phyloP scores from a whole-genome alignment of 2,329 filamentous ascomycete genomes.

The Calonectria montana region DNA sequence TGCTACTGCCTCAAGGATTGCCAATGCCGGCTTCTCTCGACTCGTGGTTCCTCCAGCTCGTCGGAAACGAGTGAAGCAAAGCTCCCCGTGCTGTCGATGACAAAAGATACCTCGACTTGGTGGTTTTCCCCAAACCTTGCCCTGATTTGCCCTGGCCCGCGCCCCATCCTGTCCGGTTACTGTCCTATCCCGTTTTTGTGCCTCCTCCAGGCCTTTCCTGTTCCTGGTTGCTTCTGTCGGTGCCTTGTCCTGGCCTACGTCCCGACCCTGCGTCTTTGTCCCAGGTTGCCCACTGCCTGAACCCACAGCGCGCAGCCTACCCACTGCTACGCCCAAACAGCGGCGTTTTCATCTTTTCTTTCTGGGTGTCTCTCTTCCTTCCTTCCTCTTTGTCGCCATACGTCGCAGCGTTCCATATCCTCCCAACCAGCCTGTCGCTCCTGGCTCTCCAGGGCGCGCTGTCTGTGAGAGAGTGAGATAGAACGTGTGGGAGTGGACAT shows the following conservation, averaged over 20 bases:
- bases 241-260: constrained; percentile 36
- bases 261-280: constrained; percentile 36
- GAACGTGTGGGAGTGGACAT: constrained; percentile 10
- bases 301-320: constrained; percentile 31
- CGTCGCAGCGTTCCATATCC: constrained; percentile 29
- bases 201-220: constrained; percentile 16
- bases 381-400: constrained; percentile 14
- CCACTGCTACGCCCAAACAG: constrained; percentile 31
- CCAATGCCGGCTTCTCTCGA: not conserved
- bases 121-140: constrained; percentile 20
- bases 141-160: constrained; percentile 19
- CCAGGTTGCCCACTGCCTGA: constrained; percentile 21
- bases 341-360: constrained; percentile 31
- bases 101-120: constrained; percentile 2
- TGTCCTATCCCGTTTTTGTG: constrained; percentile 17
- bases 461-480: constrained; percentile 37
- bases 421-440: constrained; percentile 41
- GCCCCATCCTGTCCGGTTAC: constrained; percentile 13
- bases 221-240: constrained; percentile 18
- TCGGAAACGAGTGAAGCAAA: not conserved
- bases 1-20: not conserved
- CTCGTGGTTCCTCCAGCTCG: not conserved
- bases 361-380: constrained; percentile 23
- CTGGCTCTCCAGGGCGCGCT: constrained; percentile 44
- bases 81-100: not conserved